These are phyloP conservation scores for Neonectria ditissima DNA, from an alignment of 2,329 filamentous ascomycete species.

Conservation along the genomic window DNA sequence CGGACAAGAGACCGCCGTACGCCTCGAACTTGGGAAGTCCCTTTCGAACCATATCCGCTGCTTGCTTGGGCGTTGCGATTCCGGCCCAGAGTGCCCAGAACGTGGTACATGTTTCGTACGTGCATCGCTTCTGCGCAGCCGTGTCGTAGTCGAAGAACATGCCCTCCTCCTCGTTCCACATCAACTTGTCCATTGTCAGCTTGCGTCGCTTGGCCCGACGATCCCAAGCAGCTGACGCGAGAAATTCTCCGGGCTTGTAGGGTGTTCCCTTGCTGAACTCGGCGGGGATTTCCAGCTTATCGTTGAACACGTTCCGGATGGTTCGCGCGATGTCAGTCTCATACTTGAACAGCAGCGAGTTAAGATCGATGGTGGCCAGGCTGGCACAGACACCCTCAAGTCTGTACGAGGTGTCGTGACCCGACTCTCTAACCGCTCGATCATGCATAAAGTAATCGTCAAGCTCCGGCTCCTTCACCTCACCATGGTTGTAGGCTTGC, in stretches of 20 bases:
- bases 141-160: conserved; percentile 99
- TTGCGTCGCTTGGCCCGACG: conserved; percentile 87
- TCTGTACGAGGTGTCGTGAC: conserved; percentile 95
- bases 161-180: conserved; percentile 91
- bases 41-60: conserved; percentile 82
- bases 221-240: conserved; percentile 91
- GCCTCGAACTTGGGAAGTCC: conserved; percentile 90
- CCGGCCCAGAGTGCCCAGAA: conserved; percentile 99
- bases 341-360: conserved; percentile 96
- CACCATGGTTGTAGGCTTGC: conserved; percentile 83
- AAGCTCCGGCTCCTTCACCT: conserved; percentile 84
- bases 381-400: conserved; percentile 89
- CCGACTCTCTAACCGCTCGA: conserved; percentile 93
- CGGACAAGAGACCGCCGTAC: conserved; percentile 87
- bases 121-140: conserved; percentile 80
- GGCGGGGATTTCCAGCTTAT: conserved; percentile 82
- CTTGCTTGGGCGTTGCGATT: conserved; percentile 85
- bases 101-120: conserved; percentile 91
- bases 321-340: conserved; percentile 91
- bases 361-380: conserved; percentile 92
- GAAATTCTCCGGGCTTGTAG: conserved; percentile 74
- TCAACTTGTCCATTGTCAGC: conserved; percentile 87
- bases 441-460: conserved; percentile 98
- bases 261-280: conserved; percentile 80
- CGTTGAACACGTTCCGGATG: conserved; percentile 86